Evolutionary conservation across 2,329 filamentous ascomycete genomes (phyloP).

Genomic region (Alternaria sp.): DNA sequence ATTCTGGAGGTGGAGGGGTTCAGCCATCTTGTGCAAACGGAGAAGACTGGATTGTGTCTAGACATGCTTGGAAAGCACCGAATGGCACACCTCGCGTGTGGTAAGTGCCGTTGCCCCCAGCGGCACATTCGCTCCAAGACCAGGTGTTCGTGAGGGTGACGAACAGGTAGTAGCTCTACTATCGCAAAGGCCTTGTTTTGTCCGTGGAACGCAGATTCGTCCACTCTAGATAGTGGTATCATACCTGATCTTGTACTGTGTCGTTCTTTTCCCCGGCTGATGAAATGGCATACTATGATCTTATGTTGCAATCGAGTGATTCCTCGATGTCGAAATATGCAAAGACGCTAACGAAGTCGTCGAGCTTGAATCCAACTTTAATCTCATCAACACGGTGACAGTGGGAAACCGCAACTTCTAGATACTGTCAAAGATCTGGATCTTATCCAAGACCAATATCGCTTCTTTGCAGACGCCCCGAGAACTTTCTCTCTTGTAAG

Average conservation of each 20-base stretch:
- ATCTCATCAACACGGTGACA: conserved; percentile 54
- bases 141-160: background rate
- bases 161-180: background rate
- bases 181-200: background rate
- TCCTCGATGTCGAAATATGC: conserved; percentile 47
- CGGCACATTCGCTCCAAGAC: background rate
- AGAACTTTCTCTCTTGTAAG: conserved; percentile 33
- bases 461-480: background rate
- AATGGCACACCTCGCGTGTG: background rate
- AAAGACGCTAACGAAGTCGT: conserved; percentile 58
- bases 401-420: conserved; percentile 50
- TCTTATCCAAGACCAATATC: background rate
- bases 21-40: background rate
- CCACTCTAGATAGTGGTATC: background rate
- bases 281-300: conserved; percentile 37
- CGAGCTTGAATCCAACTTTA: conserved; percentile 56
- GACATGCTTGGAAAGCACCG: background rate
- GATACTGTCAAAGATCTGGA: conserved; percentile 41
- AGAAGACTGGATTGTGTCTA: background rate
- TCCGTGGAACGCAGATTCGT: background rate
- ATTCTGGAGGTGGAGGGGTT: background rate
- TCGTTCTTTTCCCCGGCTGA: conserved; percentile 49
- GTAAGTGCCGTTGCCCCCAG: background rate
- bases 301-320: conserved; percentile 48
- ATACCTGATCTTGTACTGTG: conserved; percentile 23